These are phyloP conservation scores for Rhizophagus clarus DNA, from an alignment of 192 early-diverging fungal species.

Conservation along the genomic window DNA sequence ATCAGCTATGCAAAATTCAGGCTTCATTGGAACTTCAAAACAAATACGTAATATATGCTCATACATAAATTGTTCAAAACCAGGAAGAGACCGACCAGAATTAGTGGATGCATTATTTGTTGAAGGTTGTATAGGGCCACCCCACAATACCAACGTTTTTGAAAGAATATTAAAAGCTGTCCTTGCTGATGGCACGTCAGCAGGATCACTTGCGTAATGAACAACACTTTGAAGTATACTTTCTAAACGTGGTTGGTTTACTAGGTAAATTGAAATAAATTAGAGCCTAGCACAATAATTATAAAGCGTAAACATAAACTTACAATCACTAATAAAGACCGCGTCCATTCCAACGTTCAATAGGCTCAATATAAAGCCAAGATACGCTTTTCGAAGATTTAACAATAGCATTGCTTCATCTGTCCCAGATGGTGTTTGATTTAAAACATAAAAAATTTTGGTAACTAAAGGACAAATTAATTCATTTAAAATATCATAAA, in stretches of 20 bases:
- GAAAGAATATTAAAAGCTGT: conserved; percentile 69
- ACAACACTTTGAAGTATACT: conserved; percentile 69
- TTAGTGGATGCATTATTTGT: background rate
- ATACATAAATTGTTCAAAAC: conserved; percentile 77
- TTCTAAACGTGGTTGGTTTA: conserved; percentile 61
- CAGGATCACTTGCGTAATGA: conserved; percentile 61
- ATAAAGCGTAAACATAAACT: conserved; percentile 40
- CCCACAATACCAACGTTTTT: conserved; percentile 70
- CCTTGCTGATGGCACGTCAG: conserved; percentile 64
- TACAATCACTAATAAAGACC: conserved; percentile 74
- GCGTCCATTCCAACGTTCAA: conserved; percentile 81
- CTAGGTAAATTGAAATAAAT: conserved; percentile 45
- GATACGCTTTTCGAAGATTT: conserved; percentile 81
- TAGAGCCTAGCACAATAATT: conserved; percentile 31
- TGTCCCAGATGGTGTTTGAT: conserved; percentile 81
- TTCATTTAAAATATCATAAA: conserved; percentile 70
- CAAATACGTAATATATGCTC: conserved; percentile 70
- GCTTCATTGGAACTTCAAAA: conserved; percentile 80
- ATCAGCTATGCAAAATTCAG: conserved; percentile 72
- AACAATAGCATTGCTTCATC: conserved; percentile 80
- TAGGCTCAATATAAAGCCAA: conserved; percentile 75
- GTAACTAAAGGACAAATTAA: conserved; percentile 79
- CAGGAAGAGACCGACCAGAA: conserved; percentile 46
- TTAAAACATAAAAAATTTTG: conserved; percentile 82
- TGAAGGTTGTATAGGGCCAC: conserved; percentile 34